Evolutionary conservation across 106 monocot genomes (phyloP).

Genomic region (Platanthera guangdongensis): DNA sequence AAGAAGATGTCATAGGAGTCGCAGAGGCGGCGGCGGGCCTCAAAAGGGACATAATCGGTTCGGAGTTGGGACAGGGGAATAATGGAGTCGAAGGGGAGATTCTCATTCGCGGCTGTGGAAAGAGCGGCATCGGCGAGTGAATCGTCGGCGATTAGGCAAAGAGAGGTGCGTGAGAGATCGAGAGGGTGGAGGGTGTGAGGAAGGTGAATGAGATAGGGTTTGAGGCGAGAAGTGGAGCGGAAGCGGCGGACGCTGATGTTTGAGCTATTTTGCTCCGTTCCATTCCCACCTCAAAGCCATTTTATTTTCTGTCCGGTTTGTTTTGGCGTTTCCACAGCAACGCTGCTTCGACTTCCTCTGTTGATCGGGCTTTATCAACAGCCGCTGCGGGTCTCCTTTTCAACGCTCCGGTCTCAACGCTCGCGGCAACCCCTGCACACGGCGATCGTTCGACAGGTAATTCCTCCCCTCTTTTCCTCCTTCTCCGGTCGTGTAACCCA

Average conservation of each 20-base stretch:
- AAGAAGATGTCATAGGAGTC: constrained; percentile 36
- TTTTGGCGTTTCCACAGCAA: too few species aligned
- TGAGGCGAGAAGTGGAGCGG: constrained; percentile 25
- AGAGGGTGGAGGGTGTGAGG: constrained; percentile 33
- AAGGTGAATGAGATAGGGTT: constrained; percentile 35
- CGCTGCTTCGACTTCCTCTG: too few species aligned
- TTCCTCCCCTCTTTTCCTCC: too few species aligned
- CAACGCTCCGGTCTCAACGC: too few species aligned
- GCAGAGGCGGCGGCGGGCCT: constrained; percentile 31
- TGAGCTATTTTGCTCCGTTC: too few species aligned
- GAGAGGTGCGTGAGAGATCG: constrained; percentile 18
- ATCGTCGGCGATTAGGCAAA: constrained; percentile 39
- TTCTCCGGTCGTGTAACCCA: too few species aligned
- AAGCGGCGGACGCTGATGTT: constrained; percentile 34
- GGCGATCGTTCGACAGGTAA: too few species aligned
- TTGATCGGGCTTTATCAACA: too few species aligned
- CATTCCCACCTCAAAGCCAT: too few species aligned
- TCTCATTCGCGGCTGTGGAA: constrained; percentile 6
- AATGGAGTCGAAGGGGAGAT: constrained; percentile 22
- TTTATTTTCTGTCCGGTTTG: too few species aligned
- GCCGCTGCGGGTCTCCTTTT: too few species aligned
- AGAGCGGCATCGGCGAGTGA: constrained; percentile 10
- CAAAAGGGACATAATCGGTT: constrained; percentile 25
- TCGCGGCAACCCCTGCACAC: too few species aligned
- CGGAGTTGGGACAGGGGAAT: constrained; percentile 31